Base-by-base conservation (phyloP, 1,139 yeast genomes). In the Pichia inconspicua region DNA sequence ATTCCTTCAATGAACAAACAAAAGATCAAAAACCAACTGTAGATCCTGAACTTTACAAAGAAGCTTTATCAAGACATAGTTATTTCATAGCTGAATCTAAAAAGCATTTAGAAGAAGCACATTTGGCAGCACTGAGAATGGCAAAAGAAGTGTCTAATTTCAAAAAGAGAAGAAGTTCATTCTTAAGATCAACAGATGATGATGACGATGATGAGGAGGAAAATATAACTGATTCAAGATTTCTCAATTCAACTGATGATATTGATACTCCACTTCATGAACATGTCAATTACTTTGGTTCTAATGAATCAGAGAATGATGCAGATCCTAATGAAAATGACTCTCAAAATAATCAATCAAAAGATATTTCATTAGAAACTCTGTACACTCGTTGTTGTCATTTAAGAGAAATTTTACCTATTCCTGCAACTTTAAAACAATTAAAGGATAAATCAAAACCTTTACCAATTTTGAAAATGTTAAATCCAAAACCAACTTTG, bases 401-500 rank as follows among this genome's bases (percentile, higher is more conserved):
- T 66, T 71, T 90, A 52, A 74, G 97, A 48, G 97, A 90, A 60
- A 90, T 90, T 48, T 68, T 90, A 55, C 97, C 97, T 0, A 89
- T 90, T 50, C 95, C 92, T 2, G 87, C 90, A 1, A 83, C 86
- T 12, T 62, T 84, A 50, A 82, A 82, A 58, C 97, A 90, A 63
- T 74, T 90, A 51, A 85, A 84, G 60, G 81, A 81, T 52, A 86
- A 86, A 59, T 66, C 80, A 0, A 76, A 82, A 41, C 96, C 96
- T 1, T 68, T 90, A 44, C 85, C 83, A 50, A 82, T 82, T 8
- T 68, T 90, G 53, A 84, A 87, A 59, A 74, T 90, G 66, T 72
- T 89, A 59, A 90, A 90, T 64, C 96, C 97, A 9, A 80, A 82
- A 54, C 97, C 97, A 2, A 89, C 97, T 0, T 68, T 89, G 55